Evolutionary conservation across 208 protist species (phyloP).

Genomic region (Crithidia thermophila): DNA sequence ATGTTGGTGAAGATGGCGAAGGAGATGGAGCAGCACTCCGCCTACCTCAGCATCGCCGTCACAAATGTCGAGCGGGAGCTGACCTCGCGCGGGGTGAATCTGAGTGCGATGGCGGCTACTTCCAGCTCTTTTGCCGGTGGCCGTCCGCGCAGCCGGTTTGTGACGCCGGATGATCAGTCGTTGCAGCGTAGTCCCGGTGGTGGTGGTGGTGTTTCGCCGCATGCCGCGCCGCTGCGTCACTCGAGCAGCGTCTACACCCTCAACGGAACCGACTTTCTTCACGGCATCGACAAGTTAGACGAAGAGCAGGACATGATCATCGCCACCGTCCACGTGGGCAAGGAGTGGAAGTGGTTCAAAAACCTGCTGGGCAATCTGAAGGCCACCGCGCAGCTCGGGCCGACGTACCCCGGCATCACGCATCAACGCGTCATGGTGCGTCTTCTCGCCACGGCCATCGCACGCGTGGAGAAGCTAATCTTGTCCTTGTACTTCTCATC

Average conservation of each 20-base stretch:
- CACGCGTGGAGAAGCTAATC: slow-evolving; percentile 29
- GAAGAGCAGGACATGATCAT: slow-evolving; percentile 21
- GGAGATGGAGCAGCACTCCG: slow-evolving; percentile 36
- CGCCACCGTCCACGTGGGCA: slow-evolving; percentile 30
- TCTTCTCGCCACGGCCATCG: slow-evolving; percentile 5
- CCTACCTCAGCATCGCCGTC: slow-evolving; percentile 22
- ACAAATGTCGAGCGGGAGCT: slow-evolving; percentile 32
- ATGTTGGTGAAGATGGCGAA: slow-evolving; percentile 31
- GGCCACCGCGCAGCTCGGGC: not conserved
- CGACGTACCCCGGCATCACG: not conserved
- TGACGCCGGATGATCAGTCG: slow-evolving; percentile 6
- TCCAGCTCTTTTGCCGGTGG: not conserved
- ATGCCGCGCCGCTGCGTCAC: not conserved
- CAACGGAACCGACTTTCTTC: not conserved
- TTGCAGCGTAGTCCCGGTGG: not conserved
- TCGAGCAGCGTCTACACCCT: not conserved
- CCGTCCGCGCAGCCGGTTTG: not conserved
- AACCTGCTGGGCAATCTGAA: slow-evolving; percentile 6
- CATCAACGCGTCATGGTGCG: slow-evolving; percentile 14
- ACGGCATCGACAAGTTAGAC: slow-evolving; percentile 20
- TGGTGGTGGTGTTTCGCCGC: not conserved
- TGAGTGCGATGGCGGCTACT: not conserved
- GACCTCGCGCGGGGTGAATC: slow-evolving; percentile 6
- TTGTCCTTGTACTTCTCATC: slow-evolving; percentile 35
- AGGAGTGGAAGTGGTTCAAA: slow-evolving; percentile 32